Evolutionary conservation across 1,284 basidiomycete genomes (phyloP).

Genomic region (Austroboletus rostrupii): DNA sequence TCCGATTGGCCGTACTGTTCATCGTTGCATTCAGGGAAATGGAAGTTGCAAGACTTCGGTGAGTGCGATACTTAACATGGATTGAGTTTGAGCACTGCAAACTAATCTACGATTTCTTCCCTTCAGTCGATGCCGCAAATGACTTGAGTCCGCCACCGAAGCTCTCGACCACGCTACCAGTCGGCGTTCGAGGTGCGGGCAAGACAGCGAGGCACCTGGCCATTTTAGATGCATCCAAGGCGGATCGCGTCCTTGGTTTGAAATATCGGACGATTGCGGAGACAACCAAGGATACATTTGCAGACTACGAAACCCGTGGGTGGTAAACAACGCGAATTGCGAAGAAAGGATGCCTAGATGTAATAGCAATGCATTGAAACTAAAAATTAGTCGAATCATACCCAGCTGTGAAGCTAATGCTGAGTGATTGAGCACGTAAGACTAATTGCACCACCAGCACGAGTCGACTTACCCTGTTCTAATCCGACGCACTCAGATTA

Average conservation of each 20-base stretch:
- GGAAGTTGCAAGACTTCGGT: constrained; percentile 33
- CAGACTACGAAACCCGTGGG: constrained; percentile 36
- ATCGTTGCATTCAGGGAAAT: constrained; percentile 12
- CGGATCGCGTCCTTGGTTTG: constrained; percentile 41
- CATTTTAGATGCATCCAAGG: constrained; percentile 36
- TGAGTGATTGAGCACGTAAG: too few species aligned
- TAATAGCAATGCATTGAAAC: too few species aligned
- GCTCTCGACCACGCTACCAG: constrained; percentile 18
- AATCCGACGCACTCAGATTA: too few species aligned
- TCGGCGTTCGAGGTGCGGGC: constrained; percentile 33
- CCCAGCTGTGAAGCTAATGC: too few species aligned
- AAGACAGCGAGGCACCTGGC: constrained; percentile 33
- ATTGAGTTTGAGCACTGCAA: background rate
- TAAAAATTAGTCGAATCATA: too few species aligned
- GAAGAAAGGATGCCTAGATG: too few species aligned
- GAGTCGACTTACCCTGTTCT: too few species aligned
- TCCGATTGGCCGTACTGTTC: background rate
- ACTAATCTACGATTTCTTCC: background rate
- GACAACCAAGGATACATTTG: constrained; percentile 39
- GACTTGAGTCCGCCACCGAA: constrained; percentile 20
- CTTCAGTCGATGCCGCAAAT: constrained; percentile 29
- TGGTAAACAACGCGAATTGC: constrained; percentile 34
- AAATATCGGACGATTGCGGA: constrained; percentile 43
- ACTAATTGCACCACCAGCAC: too few species aligned
- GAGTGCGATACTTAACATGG: constrained; percentile 2